Percentiles rank a stretch among this genome's conserved stretches.
Evolutionary conservation across 768 basidiomycete species (phyloP).

Genomic region (Serendipita indica): DNA sequence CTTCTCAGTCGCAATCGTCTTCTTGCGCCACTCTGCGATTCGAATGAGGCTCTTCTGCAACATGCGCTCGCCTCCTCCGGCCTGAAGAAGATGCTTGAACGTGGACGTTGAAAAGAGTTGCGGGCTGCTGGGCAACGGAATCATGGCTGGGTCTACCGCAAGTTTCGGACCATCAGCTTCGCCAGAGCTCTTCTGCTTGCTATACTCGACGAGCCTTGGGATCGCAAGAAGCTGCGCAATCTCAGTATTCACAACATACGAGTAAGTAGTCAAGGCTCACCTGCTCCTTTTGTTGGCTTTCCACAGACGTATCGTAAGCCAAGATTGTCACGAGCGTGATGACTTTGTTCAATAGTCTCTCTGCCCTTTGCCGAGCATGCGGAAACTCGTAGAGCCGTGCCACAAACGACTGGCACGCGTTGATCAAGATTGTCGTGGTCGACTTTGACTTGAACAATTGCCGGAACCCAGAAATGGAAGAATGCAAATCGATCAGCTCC

Average conservation of each 20-base stretch:
- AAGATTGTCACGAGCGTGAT: slow-evolving; percentile 55
- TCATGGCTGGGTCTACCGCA: neutral
- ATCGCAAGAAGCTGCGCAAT: slow-evolving; percentile 10
- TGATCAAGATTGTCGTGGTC: slow-evolving; percentile 50
- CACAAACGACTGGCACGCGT: slow-evolving; percentile 45
- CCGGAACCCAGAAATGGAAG: slow-evolving; percentile 48
- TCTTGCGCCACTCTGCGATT: slow-evolving; percentile 59
- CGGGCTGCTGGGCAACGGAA: slow-evolving; percentile 2
- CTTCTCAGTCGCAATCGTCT: slow-evolving; percentile 49
- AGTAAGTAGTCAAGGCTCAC: slow-evolving; percentile 23
- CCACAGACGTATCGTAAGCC: slow-evolving; percentile 46
- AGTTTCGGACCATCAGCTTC: neutral
- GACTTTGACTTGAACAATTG: slow-evolving; percentile 59
- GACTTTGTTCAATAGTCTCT: slow-evolving; percentile 54
- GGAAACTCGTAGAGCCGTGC: slow-evolving; percentile 26
- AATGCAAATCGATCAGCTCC: slow-evolving; percentile 54
- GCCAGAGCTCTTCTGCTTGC: neutral
- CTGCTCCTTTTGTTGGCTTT: slow-evolving; percentile 56
- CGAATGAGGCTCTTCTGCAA: slow-evolving; percentile 47
- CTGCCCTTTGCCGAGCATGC: slow-evolving; percentile 29
- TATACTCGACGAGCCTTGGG: neutral
- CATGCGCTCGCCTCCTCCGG: slow-evolving; percentile 28
- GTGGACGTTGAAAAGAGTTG: neutral
- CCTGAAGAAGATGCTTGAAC: neutral
- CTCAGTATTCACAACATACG: neutral